Evolutionary conservation across 208 protist species (phyloP).

Genomic region (Herpetomonas tarakana): DNA sequence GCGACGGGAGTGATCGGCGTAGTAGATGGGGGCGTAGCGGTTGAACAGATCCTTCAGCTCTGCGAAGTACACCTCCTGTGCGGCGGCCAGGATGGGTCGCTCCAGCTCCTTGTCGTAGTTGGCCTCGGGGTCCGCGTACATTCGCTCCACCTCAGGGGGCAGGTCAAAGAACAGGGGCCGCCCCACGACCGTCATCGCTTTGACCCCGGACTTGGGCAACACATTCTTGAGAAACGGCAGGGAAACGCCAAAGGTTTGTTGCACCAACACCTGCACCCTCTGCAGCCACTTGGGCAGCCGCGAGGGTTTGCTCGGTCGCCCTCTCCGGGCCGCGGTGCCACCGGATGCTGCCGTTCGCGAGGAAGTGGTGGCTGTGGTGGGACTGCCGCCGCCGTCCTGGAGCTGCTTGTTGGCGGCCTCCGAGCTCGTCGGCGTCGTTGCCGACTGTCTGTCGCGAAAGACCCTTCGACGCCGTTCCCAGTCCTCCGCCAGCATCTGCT

Average conservation of each 20-base stretch:
- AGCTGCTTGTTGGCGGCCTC: neutral
- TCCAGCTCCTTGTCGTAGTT: slow-evolving; percentile 31
- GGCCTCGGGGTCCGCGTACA: slow-evolving; percentile 23
- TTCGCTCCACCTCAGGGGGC: slow-evolving; percentile 20
- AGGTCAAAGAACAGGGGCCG: slow-evolving; percentile 38
- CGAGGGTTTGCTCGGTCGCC: neutral
- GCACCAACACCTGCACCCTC: slow-evolving; percentile 28
- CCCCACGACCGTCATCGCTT: slow-evolving; percentile 47
- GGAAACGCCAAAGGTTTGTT: slow-evolving; percentile 48
- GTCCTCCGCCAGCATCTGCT: neutral
- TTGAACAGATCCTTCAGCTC: slow-evolving; percentile 40
- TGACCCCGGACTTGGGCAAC: slow-evolving; percentile 26
- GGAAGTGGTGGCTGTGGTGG: too few relatives aligned
- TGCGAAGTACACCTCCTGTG: slow-evolving; percentile 31
- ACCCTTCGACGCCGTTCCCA: neutral
- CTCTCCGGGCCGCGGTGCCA: too few relatives aligned
- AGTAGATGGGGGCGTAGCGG: slow-evolving; percentile 33
- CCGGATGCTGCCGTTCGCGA: too few relatives aligned
- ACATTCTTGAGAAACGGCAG: slow-evolving; percentile 52
- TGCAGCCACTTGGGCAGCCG: slow-evolving; percentile 8
- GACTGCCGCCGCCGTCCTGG: neutral
- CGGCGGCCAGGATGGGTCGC: slow-evolving; percentile 19
- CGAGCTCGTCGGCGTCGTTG: neutral
- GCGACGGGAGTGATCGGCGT: slow-evolving; percentile 21
- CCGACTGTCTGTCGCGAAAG: neutral